Base-by-base conservation (phyloP, 1,284 basidiomycete species). In the Tilletia setariae region DNA sequence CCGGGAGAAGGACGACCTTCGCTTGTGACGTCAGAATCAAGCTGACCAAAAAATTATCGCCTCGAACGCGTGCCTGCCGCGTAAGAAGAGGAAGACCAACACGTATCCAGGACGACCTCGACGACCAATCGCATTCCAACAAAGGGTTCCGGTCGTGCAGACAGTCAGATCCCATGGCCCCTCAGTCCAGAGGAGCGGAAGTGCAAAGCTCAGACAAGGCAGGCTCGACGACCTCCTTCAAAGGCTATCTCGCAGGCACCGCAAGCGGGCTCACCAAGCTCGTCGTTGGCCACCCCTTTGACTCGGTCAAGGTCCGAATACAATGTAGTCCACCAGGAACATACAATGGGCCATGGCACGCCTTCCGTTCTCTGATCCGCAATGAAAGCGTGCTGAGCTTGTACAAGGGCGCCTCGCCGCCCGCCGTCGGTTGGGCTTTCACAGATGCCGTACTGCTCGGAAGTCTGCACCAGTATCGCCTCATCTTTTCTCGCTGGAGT, bases 401-500 rank as follows among this genome's bases (percentile, higher is more conserved):
- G 32, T 84, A 83, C 74, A 83, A 84, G 68, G 86, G 89, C 87
- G 83, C 83, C 43, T 70, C 70, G 1, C 89, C 90, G 4, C 90
- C 90, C 1, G 89, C 89, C 21, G 84, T 91, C 2, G 90, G 90
- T 1, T 91, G 90, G 90, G 88, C 89, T 8, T 85, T 88, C 47
- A 89, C 90, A 53, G 91, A 92, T 78, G 89, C 89, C 16, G 84
- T 91, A 9, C 85, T 92, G 7, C 84, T 92, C 64, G 90, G 91
- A 2, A 90, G 89, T 2, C 83, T 92, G 61, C 83, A 84, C 44
- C 78, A 76, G 61, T 77, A 76, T 32, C 70, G 79, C 1, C 53
- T 69, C 28, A 56, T 49, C 63, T 53, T 67, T 49, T 42, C 56
- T n/a, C 51, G 67, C 21, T 35, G 30, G 63, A 63, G 62, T 16